These are phyloP conservation scores for Talaromyces wortmannii DNA, from an alignment of 495 filamentous ascomycete species.

Conservation along the genomic window DNA sequence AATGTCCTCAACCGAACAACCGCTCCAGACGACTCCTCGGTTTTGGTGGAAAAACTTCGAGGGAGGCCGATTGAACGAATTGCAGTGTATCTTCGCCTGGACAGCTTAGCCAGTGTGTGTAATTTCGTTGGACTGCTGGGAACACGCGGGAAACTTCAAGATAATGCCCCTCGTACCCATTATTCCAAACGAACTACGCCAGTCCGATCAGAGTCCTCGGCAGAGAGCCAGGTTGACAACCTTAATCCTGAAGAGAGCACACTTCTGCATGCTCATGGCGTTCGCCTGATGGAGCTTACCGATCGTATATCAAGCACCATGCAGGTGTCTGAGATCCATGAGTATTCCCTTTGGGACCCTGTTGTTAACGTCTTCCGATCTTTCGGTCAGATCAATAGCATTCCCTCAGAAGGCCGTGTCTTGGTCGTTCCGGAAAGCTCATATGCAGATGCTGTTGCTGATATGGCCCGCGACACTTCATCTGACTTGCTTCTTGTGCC, in stretches of 20 bases:
- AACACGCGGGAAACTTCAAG: slow-evolving; percentile 10
- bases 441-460: slow-evolving; percentile 69
- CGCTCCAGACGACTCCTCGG: slow-evolving; percentile 22
- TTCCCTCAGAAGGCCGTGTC: slow-evolving; percentile 76
- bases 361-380: slow-evolving; percentile 89
- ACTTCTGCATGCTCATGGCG: slow-evolving; percentile 73
- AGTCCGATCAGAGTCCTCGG: slow-evolving; percentile 9
- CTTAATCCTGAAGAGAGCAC: slow-evolving; percentile 13
- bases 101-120: slow-evolving; percentile 81
- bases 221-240: slow-evolving; percentile 1
- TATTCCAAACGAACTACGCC: slow-evolving; percentile 28
- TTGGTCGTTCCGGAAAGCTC: slow-evolving; percentile 68
- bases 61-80: slow-evolving; percentile 35
- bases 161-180: slow-evolving; percentile 38
- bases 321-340: slow-evolving; percentile 80
- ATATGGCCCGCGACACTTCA: slow-evolving; percentile 55
- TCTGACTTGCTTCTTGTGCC: slow-evolving; percentile 84
- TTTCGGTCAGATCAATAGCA: slow-evolving; percentile 77
- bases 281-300: slow-evolving; percentile 81
- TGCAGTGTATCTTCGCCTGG: slow-evolving; percentile 72
- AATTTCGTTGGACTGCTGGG: slow-evolving; percentile 72
- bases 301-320: slow-evolving; percentile 94
- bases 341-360: slow-evolving; percentile 70
- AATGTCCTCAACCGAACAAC: slow-evolving; percentile 24
- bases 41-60: slow-evolving; percentile 27